A percentile compares a stretch with the other conserved stretches of the same genome.
phyloP scores from a whole-genome alignment of 257 asterid genomes.

The Solanum tacnaense region DNA sequence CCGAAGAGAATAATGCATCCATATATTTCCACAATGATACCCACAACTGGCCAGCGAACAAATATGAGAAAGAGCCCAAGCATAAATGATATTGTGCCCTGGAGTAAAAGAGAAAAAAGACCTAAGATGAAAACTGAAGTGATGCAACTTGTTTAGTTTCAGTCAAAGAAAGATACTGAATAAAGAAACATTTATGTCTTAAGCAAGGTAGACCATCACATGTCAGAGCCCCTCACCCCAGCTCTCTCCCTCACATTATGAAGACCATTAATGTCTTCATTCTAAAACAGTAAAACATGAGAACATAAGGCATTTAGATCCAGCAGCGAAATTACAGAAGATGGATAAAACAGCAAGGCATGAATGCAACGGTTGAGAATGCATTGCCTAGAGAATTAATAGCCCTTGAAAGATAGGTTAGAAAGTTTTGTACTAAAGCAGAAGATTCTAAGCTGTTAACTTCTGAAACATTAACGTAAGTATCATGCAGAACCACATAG shows the following conservation, averaged over 20 bases:
- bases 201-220: neutral
- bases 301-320: neutral
- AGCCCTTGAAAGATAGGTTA: neutral
- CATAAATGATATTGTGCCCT: conserved; percentile 65
- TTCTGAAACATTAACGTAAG: neutral
- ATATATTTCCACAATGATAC: conserved; percentile 53
- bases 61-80: conserved; percentile 68
- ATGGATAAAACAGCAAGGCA: neutral
- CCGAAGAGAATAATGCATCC: conserved; percentile 64
- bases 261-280: neutral
- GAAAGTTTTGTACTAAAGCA: neutral
- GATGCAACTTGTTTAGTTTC: neutral
- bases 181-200: neutral
- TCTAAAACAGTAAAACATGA: neutral
- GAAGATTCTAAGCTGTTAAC: neutral
- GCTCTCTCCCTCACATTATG: neutral
- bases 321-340: neutral
- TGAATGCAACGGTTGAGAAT: neutral
- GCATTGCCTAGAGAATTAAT: neutral
- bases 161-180: neutral
- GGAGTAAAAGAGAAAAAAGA: neutral
- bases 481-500: neutral
- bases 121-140: neutral
- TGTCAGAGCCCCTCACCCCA: neutral
- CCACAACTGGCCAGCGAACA: conserved; percentile 80